These are phyloP conservation scores for Elaeis guineensis DNA, from an alignment of 176 grass and related monocot species.

Conservation along the genomic window DNA sequence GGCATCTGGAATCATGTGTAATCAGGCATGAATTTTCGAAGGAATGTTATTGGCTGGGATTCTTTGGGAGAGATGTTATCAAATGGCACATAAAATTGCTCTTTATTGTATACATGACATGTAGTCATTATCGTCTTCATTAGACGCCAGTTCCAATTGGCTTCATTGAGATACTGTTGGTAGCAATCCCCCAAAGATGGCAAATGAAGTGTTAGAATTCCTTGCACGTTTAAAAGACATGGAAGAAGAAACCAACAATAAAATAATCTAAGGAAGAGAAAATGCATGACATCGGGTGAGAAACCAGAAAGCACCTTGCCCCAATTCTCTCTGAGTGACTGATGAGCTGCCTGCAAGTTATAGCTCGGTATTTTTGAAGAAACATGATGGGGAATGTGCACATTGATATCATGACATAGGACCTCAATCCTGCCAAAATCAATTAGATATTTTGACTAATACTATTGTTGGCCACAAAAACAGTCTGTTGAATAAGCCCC, in stretches of 20 bases:
- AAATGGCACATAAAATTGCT: constrained; percentile 80
- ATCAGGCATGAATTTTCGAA: constrained; percentile 80
- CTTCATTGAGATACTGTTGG: constrained; percentile 82
- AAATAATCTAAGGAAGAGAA: constrained; percentile 8
- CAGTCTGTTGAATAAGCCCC: too few species aligned
- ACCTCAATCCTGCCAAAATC: constrained; percentile 78
- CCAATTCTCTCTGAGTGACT: constrained; percentile 81
- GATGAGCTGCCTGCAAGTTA: constrained; percentile 62
- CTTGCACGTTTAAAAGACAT: constrained; percentile 11
- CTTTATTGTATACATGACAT: constrained; percentile 88
- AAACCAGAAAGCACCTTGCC: constrained; percentile 46
- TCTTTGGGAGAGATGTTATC: constrained; percentile 69
- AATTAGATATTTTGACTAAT: not conserved
- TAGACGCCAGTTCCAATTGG: constrained; percentile 91
- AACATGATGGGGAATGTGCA: constrained; percentile 95
- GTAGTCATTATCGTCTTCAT: constrained; percentile 97
- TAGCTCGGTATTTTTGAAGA: constrained; percentile 96
- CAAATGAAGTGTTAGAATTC: too few species aligned
- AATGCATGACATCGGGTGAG: constrained; percentile 4
- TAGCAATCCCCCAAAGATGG: constrained; percentile 10
- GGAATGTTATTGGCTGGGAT: constrained; percentile 73
- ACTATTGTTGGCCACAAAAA: too few species aligned
- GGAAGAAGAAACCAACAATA: not conserved
- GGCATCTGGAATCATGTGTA: constrained; percentile 37
- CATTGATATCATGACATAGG: constrained; percentile 96